phyloP scores from a whole-genome alignment of 2,329 filamentous ascomycete species.

The Fusarium sp. region DNA sequence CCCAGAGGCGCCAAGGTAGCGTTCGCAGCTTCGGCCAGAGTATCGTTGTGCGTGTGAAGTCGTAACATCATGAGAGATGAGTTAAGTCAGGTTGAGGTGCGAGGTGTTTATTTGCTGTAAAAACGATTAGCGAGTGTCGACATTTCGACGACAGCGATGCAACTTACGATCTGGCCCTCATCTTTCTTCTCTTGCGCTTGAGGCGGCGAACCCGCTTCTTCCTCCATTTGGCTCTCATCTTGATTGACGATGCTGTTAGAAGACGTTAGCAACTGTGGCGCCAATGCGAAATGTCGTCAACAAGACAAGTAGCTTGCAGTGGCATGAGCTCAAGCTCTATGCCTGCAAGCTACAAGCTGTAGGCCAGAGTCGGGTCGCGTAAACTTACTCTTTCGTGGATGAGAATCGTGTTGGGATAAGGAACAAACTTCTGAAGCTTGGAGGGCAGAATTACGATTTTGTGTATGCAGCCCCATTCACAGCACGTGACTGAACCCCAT shows the following conservation, averaged over 20 bases:
- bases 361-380: constrained; percentile 18
- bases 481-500: not conserved
- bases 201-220: constrained; percentile 99
- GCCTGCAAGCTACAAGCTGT: constrained; percentile 10
- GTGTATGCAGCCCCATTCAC: constrained; percentile 45
- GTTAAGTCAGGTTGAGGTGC: constrained; percentile 65
- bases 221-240: constrained; percentile 98
- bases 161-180: constrained; percentile 93
- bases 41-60: constrained; percentile 46
- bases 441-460: constrained; percentile 44
- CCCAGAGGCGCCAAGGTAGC: constrained; percentile 25
- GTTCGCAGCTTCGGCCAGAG: constrained; percentile 39
- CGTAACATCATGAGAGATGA: constrained; percentile 54
- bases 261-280: constrained; percentile 33
- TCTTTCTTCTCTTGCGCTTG: constrained; percentile 99
- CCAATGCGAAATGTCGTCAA: not conserved
- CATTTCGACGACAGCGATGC: not conserved
- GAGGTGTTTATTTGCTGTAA: constrained; percentile 73
- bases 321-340: constrained; percentile 23
- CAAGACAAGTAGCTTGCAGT: constrained; percentile 3
- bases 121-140: constrained; percentile 46
- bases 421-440: constrained; percentile 46
- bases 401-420: constrained; percentile 57
- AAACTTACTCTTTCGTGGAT: constrained; percentile 54
- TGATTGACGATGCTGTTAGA: constrained; percentile 55